Base-by-base conservation (phyloP, 1,284 basidiomycete species). In the Austroboletus olivaceoglutinosus region DNA sequence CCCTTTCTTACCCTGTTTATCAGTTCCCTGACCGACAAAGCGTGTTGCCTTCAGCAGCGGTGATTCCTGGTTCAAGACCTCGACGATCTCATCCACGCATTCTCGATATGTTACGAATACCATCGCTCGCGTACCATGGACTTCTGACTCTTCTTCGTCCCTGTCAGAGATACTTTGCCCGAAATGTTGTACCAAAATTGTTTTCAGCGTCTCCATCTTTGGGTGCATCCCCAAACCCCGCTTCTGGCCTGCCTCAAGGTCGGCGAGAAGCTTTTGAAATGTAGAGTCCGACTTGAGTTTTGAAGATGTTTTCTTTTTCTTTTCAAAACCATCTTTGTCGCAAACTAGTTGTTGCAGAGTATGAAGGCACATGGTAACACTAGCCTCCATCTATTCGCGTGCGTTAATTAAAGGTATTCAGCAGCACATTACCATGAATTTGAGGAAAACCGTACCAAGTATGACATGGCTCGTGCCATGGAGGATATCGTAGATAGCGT, bases 71-170 rank as follows among this genome's bases (percentile, higher is more conserved):
- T 87, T 88, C 56, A 95, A 71, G 50, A 83, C 76, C 49, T 85
- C 81, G 16, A 97, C 92, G 46, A 99, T 83, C 71, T 99, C 94
- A 47, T 93, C 87, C 4, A 99, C 93, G 46, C 88, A 89, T 50
- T 91, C 86, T 43, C 97, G 80, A 65, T 83, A 95, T 6, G 89
- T 88, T 52, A 91, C 91, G 64, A 99, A 99, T 2, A 99, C 90
- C 91, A 99, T 99, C n/a, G 88, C 91, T 53, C 88, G 81, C 0
- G 93, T 92, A 52, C 78, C 73, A 30, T 73, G 65, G 23, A 9
- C 12, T 23, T 25, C 44, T 19, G 3, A 47, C 8, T 48, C 60
- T 36, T 48, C 60, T 37, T 67, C 71, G 19, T 69, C 76, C 11
- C 60, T 69, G 5, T 76, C 78, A 33, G 78, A 72, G 43, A 83